Evolutionary conservation across 2,329 filamentous ascomycete species (phyloP).

Genomic region (Alternaria panax): DNA sequence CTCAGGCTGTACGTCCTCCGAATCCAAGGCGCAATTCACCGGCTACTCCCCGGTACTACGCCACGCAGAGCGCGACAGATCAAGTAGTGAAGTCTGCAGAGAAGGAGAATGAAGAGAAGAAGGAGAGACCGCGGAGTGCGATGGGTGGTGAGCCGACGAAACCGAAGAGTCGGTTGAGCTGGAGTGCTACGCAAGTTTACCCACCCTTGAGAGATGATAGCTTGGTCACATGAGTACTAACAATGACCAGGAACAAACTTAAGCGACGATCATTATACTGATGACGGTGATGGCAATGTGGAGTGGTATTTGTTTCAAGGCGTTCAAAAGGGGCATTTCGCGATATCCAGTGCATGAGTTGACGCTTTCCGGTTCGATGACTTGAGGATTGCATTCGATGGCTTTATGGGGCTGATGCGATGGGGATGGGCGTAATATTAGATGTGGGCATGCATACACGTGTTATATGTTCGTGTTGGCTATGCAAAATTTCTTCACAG

Average conservation of each 20-base stretch:
- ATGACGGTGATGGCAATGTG: not conserved
- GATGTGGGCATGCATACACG: not conserved
- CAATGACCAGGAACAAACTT: constrained; percentile 17
- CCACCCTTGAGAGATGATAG: not conserved
- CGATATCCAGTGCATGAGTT: constrained; percentile 8
- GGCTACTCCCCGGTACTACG: constrained; percentile 27
- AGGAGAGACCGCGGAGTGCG: constrained; percentile 15
- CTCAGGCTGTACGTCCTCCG: not conserved
- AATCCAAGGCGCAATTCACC: not conserved
- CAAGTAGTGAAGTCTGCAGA: not conserved
- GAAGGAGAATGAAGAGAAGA: not conserved
- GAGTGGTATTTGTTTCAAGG: not conserved
- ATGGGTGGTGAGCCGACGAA: constrained; percentile 9
- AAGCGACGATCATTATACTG: constrained; percentile 20
- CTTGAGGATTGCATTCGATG: not conserved
- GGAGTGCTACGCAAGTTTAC: constrained; percentile 35
- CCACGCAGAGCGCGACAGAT: constrained; percentile 6
- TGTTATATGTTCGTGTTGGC: not conserved
- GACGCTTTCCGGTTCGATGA: not conserved
- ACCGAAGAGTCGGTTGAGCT: constrained; percentile 25
- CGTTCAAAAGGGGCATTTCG: not conserved
- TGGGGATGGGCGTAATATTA: not conserved
- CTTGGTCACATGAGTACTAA: not conserved
- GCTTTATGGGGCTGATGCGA: not conserved
- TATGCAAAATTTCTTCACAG: not conserved